These are phyloP conservation scores for Trichoderma sp. DNA, from an alignment of 2,329 filamentous ascomycete species.

Conservation along the genomic window DNA sequence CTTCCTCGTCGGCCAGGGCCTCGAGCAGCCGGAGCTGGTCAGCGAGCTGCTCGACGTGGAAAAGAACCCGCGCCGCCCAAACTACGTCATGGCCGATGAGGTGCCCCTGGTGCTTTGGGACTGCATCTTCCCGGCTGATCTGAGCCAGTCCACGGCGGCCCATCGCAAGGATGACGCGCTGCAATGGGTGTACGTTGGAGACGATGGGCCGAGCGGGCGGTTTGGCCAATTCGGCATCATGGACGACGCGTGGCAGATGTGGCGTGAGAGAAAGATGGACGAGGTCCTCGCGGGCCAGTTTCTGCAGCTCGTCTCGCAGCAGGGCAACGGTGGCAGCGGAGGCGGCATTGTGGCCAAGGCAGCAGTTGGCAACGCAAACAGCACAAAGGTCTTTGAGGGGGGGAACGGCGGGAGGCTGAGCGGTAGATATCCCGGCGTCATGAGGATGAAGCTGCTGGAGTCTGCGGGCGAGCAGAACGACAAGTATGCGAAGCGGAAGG, in stretches of 20 bases:
- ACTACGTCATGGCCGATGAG: constrained; percentile 88
- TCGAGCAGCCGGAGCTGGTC: constrained; percentile 73
- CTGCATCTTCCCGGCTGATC: constrained; percentile 71
- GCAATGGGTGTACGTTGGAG: constrained; percentile 76
- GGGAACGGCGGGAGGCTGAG: constrained; percentile 48
- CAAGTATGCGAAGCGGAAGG: constrained; percentile 59
- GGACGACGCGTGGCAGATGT: constrained; percentile 75
- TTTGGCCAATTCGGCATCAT: constrained; percentile 65
- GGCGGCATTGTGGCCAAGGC: neutral
- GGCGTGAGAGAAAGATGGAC: constrained; percentile 84
- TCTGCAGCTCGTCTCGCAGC: constrained; percentile 56
- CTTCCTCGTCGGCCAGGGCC: constrained; percentile 87
- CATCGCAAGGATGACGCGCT: constrained; percentile 53
- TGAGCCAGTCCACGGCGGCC: constrained; percentile 34
- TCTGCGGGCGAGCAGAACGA: constrained; percentile 57
- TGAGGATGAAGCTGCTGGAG: constrained; percentile 48
- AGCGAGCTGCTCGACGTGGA: constrained; percentile 69
- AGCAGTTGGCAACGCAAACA: constrained; percentile 24
- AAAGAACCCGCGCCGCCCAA: constrained; percentile 70
- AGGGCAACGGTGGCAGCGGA: constrained; percentile 30
- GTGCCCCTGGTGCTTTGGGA: constrained; percentile 92
- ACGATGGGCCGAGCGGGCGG: constrained; percentile 57
- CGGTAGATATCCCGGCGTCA: constrained; percentile 54
- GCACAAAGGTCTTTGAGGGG: constrained; percentile 50
- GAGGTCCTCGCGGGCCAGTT: constrained; percentile 77